Conservation (phyloP, 495 filamentous ascomycete species). For the Polyplosphaeria fusca region DNA sequence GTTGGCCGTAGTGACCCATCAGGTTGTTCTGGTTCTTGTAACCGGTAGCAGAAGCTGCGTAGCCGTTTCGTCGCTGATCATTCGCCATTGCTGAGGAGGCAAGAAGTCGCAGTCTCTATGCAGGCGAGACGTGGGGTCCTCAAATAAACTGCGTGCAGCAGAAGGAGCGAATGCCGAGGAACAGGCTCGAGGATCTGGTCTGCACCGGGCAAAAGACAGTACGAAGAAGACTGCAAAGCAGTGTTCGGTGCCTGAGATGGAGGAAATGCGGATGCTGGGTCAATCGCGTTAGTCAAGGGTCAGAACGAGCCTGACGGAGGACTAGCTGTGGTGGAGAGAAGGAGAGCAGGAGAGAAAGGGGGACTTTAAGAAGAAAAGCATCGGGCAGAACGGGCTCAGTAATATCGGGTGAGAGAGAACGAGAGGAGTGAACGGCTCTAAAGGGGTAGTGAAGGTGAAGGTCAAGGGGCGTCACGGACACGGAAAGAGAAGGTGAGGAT, state of each 20-base stretch:
- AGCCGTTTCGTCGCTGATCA: slow-evolving; percentile 30
- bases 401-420: too few relatives aligned
- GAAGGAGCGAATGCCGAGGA: too few relatives aligned
- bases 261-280: slow-evolving; percentile 9
- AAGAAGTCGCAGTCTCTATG: too few relatives aligned
- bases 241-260: slow-evolving; percentile 18
- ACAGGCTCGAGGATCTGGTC: not conserved
- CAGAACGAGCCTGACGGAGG: not conserved
- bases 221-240: not conserved
- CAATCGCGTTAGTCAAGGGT: not conserved
- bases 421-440: too few relatives aligned
- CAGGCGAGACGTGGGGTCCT: too few relatives aligned
- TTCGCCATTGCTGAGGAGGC: slow-evolving; percentile 14
- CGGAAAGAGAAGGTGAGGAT: too few relatives aligned
- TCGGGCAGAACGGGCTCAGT: too few relatives aligned
- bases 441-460: too few relatives aligned
- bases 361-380: too few relatives aligned
- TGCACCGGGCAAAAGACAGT: not conserved
- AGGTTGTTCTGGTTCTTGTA: slow-evolving; percentile 28
- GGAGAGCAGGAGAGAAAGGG: not conserved
- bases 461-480: too few relatives aligned
- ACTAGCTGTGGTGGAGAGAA: not conserved
- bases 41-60: slow-evolving; percentile 19
- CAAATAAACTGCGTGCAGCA: too few relatives aligned
- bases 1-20: slow-evolving; percentile 18